These are phyloP conservation scores for Torulaspora delbrueckii DNA, from an alignment of 805 yeast genomes.

Conservation along the genomic window DNA sequence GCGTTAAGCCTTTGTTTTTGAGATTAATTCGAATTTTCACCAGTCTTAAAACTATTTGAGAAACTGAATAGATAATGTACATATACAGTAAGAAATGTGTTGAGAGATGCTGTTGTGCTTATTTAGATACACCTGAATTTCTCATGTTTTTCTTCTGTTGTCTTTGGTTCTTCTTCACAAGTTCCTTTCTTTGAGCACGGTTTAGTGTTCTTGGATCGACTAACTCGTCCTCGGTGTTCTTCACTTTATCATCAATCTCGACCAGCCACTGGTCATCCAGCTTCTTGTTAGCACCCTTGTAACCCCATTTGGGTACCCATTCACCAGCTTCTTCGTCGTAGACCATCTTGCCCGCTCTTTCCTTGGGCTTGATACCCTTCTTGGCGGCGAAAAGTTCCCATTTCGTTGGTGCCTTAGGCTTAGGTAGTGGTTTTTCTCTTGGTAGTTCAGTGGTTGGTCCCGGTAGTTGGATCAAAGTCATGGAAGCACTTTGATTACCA, in stretches of 20 bases:
- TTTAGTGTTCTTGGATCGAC: slow-evolving; percentile 81
- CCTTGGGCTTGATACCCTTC: slow-evolving; percentile 90
- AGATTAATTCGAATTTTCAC: neutral
- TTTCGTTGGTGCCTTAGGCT: slow-evolving; percentile 84
- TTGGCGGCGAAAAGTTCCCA: slow-evolving; percentile 96
- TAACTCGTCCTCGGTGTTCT: slow-evolving; percentile 55
- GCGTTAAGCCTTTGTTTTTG: neutral
- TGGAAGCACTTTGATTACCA: slow-evolving; percentile 56
- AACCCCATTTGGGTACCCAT: slow-evolving; percentile 99
- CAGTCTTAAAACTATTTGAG: neutral
- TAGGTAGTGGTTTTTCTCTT: slow-evolving; percentile 93
- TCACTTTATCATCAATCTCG: slow-evolving; percentile 76
- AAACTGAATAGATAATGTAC: slow-evolving; percentile 3
- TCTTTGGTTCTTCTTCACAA: slow-evolving; percentile 75
- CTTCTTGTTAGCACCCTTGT: slow-evolving; percentile 84
- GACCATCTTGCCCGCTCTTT: slow-evolving; percentile 81
- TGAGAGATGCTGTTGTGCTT: neutral
- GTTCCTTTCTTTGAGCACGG: slow-evolving; percentile 78
- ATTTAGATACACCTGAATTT: slow-evolving; percentile 23
- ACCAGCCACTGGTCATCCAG: slow-evolving; percentile 92
- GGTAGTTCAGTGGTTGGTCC: slow-evolving; percentile 79
- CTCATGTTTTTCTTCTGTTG: slow-evolving; percentile 80
- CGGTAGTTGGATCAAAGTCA: slow-evolving; percentile 82
- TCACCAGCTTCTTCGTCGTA: slow-evolving; percentile 85
- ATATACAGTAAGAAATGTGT: neutral